Percentiles rank a stretch among this genome's conserved stretches.
These are phyloP conservation scores for Claviceps sp. DNA, from an alignment of 2,329 filamentous ascomycete species.

Conservation along the genomic window DNA sequence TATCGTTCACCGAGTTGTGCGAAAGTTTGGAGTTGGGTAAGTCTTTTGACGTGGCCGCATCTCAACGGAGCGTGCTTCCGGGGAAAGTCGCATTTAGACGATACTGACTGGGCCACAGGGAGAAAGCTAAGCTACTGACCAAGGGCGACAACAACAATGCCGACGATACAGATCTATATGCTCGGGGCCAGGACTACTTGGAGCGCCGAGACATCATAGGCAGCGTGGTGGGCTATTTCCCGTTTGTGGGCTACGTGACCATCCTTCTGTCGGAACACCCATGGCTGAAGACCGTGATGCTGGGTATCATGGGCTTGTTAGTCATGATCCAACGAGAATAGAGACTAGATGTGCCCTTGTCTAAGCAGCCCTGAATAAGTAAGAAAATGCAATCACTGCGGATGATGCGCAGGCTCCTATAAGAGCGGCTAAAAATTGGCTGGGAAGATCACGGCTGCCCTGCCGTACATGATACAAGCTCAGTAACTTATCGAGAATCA, in stretches of 20 bases:
- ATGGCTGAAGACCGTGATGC: constrained; percentile 90
- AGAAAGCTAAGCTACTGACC: constrained; percentile 63
- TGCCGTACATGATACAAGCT: too few relatives aligned
- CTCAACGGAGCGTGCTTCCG: too few relatives aligned
- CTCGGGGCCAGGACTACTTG: constrained; percentile 73
- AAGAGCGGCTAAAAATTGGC: too few relatives aligned
- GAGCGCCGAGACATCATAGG: constrained; percentile 84
- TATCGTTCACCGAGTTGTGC: constrained; percentile 86
- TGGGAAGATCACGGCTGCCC: too few relatives aligned
- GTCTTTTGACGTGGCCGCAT: constrained; percentile 8
- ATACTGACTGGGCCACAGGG: constrained; percentile 20
- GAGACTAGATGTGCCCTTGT: background rate
- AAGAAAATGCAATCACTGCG: too few relatives aligned
- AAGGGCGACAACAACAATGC: constrained; percentile 95
- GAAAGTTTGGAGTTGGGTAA: constrained; percentile 51
- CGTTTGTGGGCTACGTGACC: constrained; percentile 92
- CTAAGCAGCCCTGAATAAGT: too few relatives aligned
- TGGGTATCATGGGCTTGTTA: constrained; percentile 88
- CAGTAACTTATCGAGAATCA: too few relatives aligned
- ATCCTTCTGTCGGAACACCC: constrained; percentile 92
- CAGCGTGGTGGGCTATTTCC: constrained; percentile 81
- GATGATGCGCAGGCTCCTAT: too few relatives aligned
- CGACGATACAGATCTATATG: constrained; percentile 83
- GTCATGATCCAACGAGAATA: constrained; percentile 86
- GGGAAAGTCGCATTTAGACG: too few relatives aligned